Conservation (phyloP, 352 stramenopile genomes). For the Globisporangium parvum region DNA sequence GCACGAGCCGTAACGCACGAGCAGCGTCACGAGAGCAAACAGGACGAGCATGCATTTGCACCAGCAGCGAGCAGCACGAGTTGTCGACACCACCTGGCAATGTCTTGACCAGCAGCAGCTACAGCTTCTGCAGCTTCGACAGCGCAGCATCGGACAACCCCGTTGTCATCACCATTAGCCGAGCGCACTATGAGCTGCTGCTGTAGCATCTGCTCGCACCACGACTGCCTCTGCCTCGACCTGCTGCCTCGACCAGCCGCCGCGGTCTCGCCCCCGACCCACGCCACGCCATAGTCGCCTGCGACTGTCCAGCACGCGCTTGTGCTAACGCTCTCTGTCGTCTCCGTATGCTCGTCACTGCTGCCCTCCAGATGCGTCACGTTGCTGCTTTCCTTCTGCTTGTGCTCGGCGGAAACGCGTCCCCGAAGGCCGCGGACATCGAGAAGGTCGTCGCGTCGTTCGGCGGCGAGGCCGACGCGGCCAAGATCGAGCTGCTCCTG, state of each 20-base stretch:
- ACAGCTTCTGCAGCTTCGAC: neutral
- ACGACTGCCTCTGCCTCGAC: neutral
- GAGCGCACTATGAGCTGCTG: too few relatives aligned
- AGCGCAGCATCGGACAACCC: neutral
- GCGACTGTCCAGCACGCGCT: neutral
- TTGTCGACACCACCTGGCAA: neutral
- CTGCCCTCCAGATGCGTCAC: constrained; percentile 80
- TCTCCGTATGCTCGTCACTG: constrained; percentile 1
- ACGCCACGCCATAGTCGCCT: neutral
- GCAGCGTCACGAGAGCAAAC: too few relatives aligned
- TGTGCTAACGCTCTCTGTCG: neutral
- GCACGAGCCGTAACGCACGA: too few relatives aligned
- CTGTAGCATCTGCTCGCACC: neutral
- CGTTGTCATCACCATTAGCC: neutral
- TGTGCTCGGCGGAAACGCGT: constrained; percentile 82
- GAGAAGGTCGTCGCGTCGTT: constrained; percentile 83
- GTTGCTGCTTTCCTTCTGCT: constrained; percentile 89
- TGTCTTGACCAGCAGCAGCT: neutral
- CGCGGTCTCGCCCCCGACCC: neutral
- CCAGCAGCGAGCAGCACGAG: neutral
- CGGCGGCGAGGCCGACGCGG: constrained; percentile 72
- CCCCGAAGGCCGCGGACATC: constrained; percentile 68
- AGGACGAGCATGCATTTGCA: too few relatives aligned
- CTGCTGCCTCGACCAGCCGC: neutral
- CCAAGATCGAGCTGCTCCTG: constrained; percentile 72